Conservation (phyloP, 164 flowering plant species). For the Amborella trichopoda region DNA sequence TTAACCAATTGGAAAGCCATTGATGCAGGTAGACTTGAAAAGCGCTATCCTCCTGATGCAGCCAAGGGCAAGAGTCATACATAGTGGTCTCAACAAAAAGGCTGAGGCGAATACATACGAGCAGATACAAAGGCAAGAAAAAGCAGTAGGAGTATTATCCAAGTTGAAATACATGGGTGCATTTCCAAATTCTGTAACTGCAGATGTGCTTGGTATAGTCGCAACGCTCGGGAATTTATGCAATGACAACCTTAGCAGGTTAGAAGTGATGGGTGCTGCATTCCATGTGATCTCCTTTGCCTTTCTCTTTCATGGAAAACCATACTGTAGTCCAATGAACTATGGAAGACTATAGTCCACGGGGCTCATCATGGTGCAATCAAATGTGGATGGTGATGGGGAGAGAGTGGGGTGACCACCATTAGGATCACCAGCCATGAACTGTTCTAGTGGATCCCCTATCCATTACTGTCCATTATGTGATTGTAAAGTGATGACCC, state of each 20-base stretch:
- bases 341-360: neutral
- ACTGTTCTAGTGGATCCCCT: too few species aligned
- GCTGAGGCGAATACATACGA: slow-evolving; percentile 37
- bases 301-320: neutral
- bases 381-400: too few species aligned
- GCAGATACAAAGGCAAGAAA: slow-evolving; percentile 42
- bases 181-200: slow-evolving; percentile 20
- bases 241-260: slow-evolving; percentile 84
- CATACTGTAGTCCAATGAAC: neutral
- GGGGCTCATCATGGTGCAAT: too few species aligned
- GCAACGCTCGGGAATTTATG: slow-evolving; percentile 69
- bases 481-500: too few species aligned
- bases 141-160: slow-evolving; percentile 60
- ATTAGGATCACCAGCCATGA: too few species aligned
- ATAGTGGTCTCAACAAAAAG: slow-evolving; percentile 16
- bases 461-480: too few species aligned
- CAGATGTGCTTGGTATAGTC: slow-evolving; percentile 72
- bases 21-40: slow-evolving; percentile 38
- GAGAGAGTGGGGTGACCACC: too few species aligned
- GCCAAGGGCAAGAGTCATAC: slow-evolving; percentile 17
- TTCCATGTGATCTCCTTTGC: neutral
- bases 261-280: neutral
- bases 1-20: too few species aligned
- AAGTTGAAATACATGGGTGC: slow-evolving; percentile 33
- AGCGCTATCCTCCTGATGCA: slow-evolving; percentile 27